Base-by-base conservation (phyloP, 768 basidiomycete species). In the Trichaptum fuscoviolaceum region DNA sequence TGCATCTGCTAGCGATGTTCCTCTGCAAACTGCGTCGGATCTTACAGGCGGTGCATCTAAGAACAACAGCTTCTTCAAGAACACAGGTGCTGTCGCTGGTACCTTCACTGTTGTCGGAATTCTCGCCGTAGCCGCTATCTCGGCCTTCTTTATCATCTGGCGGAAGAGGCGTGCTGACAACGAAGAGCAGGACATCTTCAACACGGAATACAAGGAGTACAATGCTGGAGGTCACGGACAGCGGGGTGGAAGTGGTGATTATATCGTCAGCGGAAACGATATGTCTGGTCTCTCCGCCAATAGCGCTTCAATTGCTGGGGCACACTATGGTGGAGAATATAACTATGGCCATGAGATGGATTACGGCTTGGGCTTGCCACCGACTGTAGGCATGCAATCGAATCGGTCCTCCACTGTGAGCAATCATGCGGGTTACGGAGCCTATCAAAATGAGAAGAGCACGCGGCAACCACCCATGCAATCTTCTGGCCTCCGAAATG, bases 51-150 rank as follows among this genome's bases (percentile, higher is more conserved):
- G 27, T 12, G 25, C 36, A 27, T 35, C 34, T 17, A 34, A 63
- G 63, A 35, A 26, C 24, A 30, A 20, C 34, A 69, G 68, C 24
- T 69, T 69, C 62, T 64, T 69, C n/a, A 52, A 64, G 18, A 63
- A 69, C 61, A 64, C 62, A 23, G 66, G 66, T 35, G 65, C 66
- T n/a, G 68, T 69, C 15, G 68, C 68, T 27, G 66, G 35, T 17
- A 64, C 66, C 20, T 69, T 69, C 35, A 25, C 65, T 30, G 63
- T 69, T 27, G 61, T 69, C 62, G 68, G 68, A 27, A 62, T 69
- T 15, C 20, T 69, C 36, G 61, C 58, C 36, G 63, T 65, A 0
- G 58, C 30, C 30, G 15, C 58, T 24, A 17, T 64, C 58, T 58
- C 66, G 9, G 65, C 66, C 35, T n/a, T 60, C 63, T 30, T 63